A percentile compares a stretch with the other conserved stretches of the same genome.
Evolutionary conservation across 2,329 filamentous ascomycete genomes (phyloP).

Genomic region (Elsinoe australis): DNA sequence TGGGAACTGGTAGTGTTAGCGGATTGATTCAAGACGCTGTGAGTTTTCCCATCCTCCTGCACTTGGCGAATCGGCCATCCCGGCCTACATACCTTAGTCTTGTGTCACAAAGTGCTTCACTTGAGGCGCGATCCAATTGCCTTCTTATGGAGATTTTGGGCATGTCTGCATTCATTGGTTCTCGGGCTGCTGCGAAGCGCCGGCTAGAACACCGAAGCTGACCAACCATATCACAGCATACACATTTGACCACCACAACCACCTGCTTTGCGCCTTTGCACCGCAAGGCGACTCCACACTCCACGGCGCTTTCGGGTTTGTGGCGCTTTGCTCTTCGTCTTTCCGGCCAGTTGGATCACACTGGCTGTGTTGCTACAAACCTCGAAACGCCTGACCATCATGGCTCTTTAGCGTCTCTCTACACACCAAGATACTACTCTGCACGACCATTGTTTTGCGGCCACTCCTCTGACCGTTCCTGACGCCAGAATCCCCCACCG

Average conservation of each 20-base stretch:
- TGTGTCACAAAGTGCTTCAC: too few relatives aligned
- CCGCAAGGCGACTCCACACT: neutral
- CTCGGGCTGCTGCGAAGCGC: slow-evolving; percentile 10
- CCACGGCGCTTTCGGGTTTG: neutral
- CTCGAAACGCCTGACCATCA: slow-evolving; percentile 12
- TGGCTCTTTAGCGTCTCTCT: slow-evolving; percentile 1
- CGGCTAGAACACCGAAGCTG: slow-evolving; percentile 9
- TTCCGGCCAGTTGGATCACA: neutral
- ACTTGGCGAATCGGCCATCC: too few relatives aligned
- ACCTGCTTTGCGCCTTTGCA: neutral
- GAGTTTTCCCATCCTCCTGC: too few relatives aligned
- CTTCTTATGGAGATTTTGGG: too few relatives aligned
- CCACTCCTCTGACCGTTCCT: neutral
- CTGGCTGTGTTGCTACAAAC: neutral
- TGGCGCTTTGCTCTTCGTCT: neutral
- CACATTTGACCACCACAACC: neutral
- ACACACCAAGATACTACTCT: too few relatives aligned
- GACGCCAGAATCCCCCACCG: too few relatives aligned
- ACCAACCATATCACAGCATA: slow-evolving; percentile 8
- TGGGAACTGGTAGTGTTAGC: too few relatives aligned
- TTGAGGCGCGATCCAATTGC: too few relatives aligned
- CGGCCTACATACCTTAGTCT: too few relatives aligned
- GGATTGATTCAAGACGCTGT: too few relatives aligned
- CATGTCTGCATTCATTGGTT: slow-evolving; percentile 9
- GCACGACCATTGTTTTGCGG: slow-evolving; percentile 2